Base-by-base conservation (phyloP, 2,329 filamentous ascomycete species). In the Macrophomina tecta region DNA sequence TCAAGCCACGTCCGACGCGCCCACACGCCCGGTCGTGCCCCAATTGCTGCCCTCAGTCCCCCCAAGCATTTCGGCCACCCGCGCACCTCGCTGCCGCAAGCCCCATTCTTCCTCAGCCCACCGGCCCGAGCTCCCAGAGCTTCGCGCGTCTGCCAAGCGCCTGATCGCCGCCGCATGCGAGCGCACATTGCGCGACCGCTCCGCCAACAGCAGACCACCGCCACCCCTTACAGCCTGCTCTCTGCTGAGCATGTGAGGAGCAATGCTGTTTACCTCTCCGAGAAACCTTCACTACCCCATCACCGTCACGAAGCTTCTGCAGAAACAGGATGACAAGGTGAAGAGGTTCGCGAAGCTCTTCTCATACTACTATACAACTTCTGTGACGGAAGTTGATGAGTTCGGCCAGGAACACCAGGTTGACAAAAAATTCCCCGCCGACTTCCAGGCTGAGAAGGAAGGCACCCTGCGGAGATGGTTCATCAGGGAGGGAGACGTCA, bases 351-450 rank as follows among this genome's bases (percentile, higher is more conserved):
- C 93, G 74, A 86, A 89, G 65, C 85, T 98, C 66, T 89, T 99
- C 77, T 88, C 91, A 77, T 99, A 97, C 84, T 89, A 89, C 69
- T 99, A 94, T 82, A 89, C 89, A 73, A 94, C 90, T 79, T 89
- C 84, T 36, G 85, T 89, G 75, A 90, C 82, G 52, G 86, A 89
- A 76, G 85, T 83, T 69, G 83, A 93, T 79, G 88, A 89, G 71
- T 88, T 95, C 68, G 90, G 90, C 76, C 90, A 96, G 72, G 88
- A 91, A 61, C 84, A 89, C 71, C 84, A 89, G 78, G 85, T 90
- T 68, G 84, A 89, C 77, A 86, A 89, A 74, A 87, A 88, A 74
- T 93, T 90, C 67, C 91, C 90, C 42, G 89, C 90, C 49, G 89
- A 90, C 71, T 98, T 93, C 82, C 90, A 94, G 73, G 92, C 92